Percentiles rank a stretch among this genome's conserved stretches.
These are phyloP conservation scores for Sugiyamaella valdiviana DNA, from an alignment of 805 yeast genomes.

Conservation along the genomic window DNA sequence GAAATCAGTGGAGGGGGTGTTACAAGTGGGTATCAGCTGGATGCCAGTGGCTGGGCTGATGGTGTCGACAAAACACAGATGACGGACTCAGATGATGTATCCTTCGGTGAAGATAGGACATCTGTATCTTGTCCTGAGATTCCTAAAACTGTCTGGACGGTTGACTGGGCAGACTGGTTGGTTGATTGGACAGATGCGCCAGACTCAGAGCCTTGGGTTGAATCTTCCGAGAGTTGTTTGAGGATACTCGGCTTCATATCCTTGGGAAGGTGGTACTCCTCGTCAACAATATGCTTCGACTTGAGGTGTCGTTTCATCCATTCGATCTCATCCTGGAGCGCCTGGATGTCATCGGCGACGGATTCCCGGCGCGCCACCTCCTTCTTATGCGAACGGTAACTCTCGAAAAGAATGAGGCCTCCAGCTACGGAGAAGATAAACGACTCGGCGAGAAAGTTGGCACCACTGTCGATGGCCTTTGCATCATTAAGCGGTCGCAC, in stretches of 20 bases:
- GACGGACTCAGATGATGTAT: no score
- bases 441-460: constrained; percentile 67
- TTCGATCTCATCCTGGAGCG: constrained; percentile 63
- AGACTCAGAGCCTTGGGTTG: not conserved
- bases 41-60: no score
- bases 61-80: no score
- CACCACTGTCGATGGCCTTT: constrained; percentile 77
- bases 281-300: constrained; percentile 34
- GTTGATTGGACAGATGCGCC: no score
- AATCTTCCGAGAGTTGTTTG: constrained; percentile 1
- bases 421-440: constrained; percentile 81
- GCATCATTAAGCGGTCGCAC: constrained; percentile 76
- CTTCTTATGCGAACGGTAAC: constrained; percentile 59
- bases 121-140: no score
- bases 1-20: no score
- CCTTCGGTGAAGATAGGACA: no score
- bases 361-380: constrained; percentile 55
- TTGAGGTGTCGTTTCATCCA: constrained; percentile 40
- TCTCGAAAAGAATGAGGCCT: constrained; percentile 63
- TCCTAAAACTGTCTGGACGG: no score
- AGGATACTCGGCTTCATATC: constrained; percentile 38
- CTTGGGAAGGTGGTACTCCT: constrained; percentile 46
- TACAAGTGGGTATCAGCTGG: no score
- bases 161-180: no score
- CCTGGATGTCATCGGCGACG: constrained; percentile 64